Conservation (phyloP, 2,329 filamentous ascomycete species). For the Trichoderma cornu-damae region DNA sequence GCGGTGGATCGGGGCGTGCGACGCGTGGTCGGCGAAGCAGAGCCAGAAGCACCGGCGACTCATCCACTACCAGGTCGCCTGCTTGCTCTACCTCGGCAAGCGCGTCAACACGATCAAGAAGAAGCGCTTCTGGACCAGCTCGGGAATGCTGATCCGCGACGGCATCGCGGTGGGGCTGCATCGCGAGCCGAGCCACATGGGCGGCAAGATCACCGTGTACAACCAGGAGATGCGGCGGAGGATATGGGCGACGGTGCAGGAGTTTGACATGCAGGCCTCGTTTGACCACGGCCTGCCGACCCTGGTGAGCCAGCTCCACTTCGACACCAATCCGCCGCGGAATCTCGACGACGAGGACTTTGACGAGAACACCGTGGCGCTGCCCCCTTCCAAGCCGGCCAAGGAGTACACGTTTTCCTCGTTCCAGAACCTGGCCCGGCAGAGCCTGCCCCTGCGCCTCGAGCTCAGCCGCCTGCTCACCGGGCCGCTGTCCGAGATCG, state of each 20-base stretch:
- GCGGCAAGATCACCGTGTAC: conserved; percentile 51
- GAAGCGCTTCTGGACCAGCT: conserved; percentile 58
- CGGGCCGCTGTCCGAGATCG: conserved; percentile 49
- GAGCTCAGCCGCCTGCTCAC: conserved; percentile 54
- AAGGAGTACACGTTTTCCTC: conserved; percentile 55
- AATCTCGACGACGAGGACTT: conserved; percentile 57
- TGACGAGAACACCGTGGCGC: conserved; percentile 45
- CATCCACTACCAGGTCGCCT: conserved; percentile 57
- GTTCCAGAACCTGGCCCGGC: conserved; percentile 53
- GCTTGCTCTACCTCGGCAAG: conserved; percentile 56
- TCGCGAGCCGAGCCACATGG: conserved; percentile 53
- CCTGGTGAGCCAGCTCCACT: conserved; percentile 51
- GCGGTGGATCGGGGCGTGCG: conserved; percentile 52
- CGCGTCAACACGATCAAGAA: conserved; percentile 59
- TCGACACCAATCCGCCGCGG: conserved; percentile 50
- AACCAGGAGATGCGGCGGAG: conserved; percentile 58
- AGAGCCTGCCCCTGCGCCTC: conserved; percentile 51
- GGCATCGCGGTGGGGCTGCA: conserved; percentile 56
- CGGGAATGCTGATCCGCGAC: conserved; percentile 52
- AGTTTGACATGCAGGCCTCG: conserved; percentile 58
- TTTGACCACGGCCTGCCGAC: conserved; percentile 58
- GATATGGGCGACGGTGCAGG: conserved; percentile 57
- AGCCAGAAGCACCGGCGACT: conserved; percentile 58
- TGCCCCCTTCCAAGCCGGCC: conserved; percentile 48
- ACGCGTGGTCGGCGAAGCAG: conserved; percentile 50